Base-by-base conservation (phyloP, 345 rosid species). In the Aethionema arabicum region DNA sequence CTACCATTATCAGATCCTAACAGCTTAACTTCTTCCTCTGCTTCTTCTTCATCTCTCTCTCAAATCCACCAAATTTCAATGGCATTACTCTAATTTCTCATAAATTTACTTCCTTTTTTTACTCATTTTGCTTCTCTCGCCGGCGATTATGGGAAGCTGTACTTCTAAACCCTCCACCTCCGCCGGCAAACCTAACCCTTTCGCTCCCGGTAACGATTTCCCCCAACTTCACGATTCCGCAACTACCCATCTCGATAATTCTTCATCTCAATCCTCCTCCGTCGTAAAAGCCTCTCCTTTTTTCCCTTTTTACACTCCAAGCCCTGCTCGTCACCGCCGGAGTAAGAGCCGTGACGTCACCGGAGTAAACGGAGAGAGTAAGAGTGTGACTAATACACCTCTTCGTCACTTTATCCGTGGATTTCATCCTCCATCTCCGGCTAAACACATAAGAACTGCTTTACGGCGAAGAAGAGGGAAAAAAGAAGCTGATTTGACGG, bases 391-490 rank as follows among this genome's bases (percentile, higher is more conserved):
- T 4, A 74, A 73, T 40, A 85, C 98, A 35, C 98, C 98, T 32
- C 74, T 81, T 47, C 76, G 84, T 44, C 63, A 81, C 32, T 76
- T 92, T 59, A 74, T 73, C 59, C 76, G 83, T n/a, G 84, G 89
- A 5, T 83, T 91, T 61, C 86, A 91, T 5, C 98, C 97, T 5
- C 96, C 85, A 2, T 93, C 99, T 16, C 97, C 96, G 1, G 96
- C 99, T 49, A 93, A 84, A 78, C 97, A 93, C 76, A 87, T 93
- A 31, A 71, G 78, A 10, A 90, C 90, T 1, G 85, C 84, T 39
- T 65, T 90, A 38, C 77, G 90, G 30, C 63, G 88, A 61, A 76
- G 84, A 68, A 76, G 60, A 55, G 57, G 46, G 0, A 72, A 53
- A 53, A 72, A 72, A 63, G 74, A 73, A 10, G 44, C 66, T 15